A percentile compares a stretch with the other conserved stretches of the same genome.
These are phyloP conservation scores for Aspergillus unguis DNA, from an alignment of 2,329 filamentous ascomycete genomes.

Conservation along the genomic window DNA sequence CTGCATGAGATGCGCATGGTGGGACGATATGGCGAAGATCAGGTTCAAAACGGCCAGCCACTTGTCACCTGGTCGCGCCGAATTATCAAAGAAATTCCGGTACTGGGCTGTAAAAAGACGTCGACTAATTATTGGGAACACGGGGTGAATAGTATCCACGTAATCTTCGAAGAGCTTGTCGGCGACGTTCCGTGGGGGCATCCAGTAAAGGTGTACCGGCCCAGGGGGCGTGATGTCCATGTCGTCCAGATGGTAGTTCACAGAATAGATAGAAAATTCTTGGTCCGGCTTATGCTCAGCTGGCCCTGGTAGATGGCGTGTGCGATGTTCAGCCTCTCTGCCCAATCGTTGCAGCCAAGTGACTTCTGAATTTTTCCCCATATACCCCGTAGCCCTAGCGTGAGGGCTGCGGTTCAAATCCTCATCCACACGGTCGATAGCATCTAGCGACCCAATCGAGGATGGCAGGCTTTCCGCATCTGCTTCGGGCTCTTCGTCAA, in stretches of 20 bases:
- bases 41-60: conserved; percentile 47
- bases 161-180: conserved; percentile 44
- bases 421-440: conserved; percentile 46
- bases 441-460: conserved; percentile 43
- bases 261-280: conserved; percentile 31
- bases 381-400: conserved; percentile 40
- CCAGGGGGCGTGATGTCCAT: conserved; percentile 40
- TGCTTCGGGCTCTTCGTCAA: conserved; percentile 26
- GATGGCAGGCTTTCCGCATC: conserved; percentile 31
- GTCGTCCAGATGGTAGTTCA: conserved; percentile 46
- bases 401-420: conserved; percentile 40
- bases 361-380: conserved; percentile 47
- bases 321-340: conserved; percentile 36
- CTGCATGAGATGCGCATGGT: conserved; percentile 42
- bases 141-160: conserved; percentile 41
- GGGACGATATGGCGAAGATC: conserved; percentile 46
- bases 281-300: conserved; percentile 30
- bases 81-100: conserved; percentile 36
- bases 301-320: conserved; percentile 26
- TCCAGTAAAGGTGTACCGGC: conserved; percentile 40
- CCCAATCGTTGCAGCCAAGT: conserved; percentile 46
- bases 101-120: conserved; percentile 42
- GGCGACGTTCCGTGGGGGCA: conserved; percentile 41
- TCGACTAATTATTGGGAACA: conserved; percentile 45
- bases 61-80: conserved; percentile 36